Conservation (phyloP, 1,284 basidiomycete genomes). For the Afroboletus lepidellus region DNA sequence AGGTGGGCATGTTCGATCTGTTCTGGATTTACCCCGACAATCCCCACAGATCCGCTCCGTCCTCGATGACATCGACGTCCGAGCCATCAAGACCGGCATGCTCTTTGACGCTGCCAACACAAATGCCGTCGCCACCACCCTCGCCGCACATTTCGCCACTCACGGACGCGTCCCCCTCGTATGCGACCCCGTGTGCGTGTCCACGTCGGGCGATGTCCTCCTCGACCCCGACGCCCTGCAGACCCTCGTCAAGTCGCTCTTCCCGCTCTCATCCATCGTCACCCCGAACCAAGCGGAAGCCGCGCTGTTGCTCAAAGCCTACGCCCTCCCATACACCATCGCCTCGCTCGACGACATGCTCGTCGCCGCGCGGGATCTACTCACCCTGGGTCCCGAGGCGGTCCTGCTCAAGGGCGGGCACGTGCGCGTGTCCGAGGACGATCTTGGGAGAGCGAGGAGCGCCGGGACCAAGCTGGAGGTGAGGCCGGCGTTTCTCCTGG, state of each 20-base stretch:
- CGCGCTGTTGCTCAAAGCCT: slow-evolving; percentile 58
- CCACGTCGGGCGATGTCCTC: slow-evolving; percentile 86
- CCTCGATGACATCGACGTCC: slow-evolving; percentile 77
- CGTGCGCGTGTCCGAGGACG: slow-evolving; percentile 38
- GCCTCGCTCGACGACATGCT: slow-evolving; percentile 63
- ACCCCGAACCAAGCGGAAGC: slow-evolving; percentile 91
- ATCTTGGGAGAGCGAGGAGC: slow-evolving; percentile 10
- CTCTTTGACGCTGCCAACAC: slow-evolving; percentile 56
- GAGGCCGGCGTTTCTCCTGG: slow-evolving; percentile 41
- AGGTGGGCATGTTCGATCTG: slow-evolving; percentile 44
- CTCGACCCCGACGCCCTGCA: slow-evolving; percentile 68
- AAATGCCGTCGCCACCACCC: slow-evolving; percentile 43
- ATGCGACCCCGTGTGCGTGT: slow-evolving; percentile 91
- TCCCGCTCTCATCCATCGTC: slow-evolving; percentile 73
- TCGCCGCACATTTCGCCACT: slow-evolving; percentile 40
- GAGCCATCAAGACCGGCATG: slow-evolving; percentile 92
- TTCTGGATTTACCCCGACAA: not conserved
- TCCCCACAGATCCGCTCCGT: slow-evolving; percentile 66
- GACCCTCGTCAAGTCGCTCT: slow-evolving; percentile 58
- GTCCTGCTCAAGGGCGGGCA: slow-evolving; percentile 93
- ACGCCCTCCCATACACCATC: slow-evolving; percentile 39
- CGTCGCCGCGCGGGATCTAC: slow-evolving; percentile 53
- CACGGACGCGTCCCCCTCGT: slow-evolving; percentile 49
- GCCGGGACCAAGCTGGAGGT: slow-evolving; percentile 8
- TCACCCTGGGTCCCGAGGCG: slow-evolving; percentile 49